Evolutionary conservation across 495 filamentous ascomycete species (phyloP).

Genomic region (Friedmanniomyces simplex): DNA sequence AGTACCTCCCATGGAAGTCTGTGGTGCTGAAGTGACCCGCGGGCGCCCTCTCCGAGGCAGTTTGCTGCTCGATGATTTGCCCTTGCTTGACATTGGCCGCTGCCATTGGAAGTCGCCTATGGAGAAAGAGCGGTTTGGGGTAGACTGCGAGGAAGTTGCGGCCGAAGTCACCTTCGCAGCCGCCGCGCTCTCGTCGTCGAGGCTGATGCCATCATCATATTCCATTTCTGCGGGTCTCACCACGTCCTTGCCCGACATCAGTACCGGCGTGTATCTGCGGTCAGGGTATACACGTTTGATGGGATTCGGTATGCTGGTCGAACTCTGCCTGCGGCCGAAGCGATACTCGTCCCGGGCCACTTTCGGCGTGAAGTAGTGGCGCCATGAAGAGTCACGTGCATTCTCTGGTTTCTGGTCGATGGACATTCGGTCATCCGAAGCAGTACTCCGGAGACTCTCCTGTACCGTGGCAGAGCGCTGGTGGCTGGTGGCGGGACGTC

Average conservation of each 20-base stretch:
- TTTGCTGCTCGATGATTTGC: slow-evolving; percentile 19
- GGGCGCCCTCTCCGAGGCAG: slow-evolving; percentile 16
- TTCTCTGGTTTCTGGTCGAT: slow-evolving; percentile 14
- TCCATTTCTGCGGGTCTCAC: slow-evolving; percentile 21
- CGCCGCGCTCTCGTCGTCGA: neutral
- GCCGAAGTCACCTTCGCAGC: neutral
- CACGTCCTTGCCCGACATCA: slow-evolving; percentile 14
- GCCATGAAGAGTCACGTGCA: slow-evolving; percentile 19
- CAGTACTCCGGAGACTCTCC: slow-evolving; percentile 29
- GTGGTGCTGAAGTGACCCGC: slow-evolving; percentile 25
- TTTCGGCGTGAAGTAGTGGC: slow-evolving; percentile 30
- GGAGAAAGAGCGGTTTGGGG: slow-evolving; percentile 32
- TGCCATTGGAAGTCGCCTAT: slow-evolving; percentile 29
- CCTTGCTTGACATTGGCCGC: slow-evolving; percentile 16
- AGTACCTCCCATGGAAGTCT: slow-evolving; percentile 21
- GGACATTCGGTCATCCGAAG: slow-evolving; percentile 14
- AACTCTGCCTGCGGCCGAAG: slow-evolving; percentile 21
- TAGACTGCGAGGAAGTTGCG: slow-evolving; percentile 10
- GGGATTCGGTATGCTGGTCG: slow-evolving; percentile 20
- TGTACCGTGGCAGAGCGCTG: slow-evolving; percentile 66
- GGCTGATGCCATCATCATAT: slow-evolving; percentile 26
- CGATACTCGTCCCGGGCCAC: slow-evolving; percentile 19
- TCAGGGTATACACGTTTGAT: slow-evolving; percentile 32
- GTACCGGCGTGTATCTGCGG: slow-evolving; percentile 18
- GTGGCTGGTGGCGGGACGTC: slow-evolving; percentile 78